Base-by-base conservation (phyloP, 2,329 filamentous ascomycete species). In the Colletotrichum phormii region DNA sequence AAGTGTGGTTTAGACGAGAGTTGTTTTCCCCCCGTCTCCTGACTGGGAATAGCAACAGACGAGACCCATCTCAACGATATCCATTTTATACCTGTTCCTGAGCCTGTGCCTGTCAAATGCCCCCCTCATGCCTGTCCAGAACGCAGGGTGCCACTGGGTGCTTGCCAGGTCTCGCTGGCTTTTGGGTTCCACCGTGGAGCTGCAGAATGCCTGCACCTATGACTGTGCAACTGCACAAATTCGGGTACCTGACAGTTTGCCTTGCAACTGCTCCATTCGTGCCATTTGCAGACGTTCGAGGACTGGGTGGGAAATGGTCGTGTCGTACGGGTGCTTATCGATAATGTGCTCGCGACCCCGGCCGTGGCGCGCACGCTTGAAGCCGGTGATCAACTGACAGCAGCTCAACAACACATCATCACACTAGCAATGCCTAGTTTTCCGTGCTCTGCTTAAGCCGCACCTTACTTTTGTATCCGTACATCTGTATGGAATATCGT, bases 181-280 rank as follows among this genome's bases (percentile, higher is more conserved):
- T 24, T 15, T 29, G 64, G 69, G 69, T 60, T 49, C 69, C 69
- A 72, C 69, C 60, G 66, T 65, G 60, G 66, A 61, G 49, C 54
- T 63, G 49, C 33, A 13, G 29, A 53, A 57, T 26, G 64, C 49
- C 31, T 60, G 33, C 46, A 33, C n/a, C 42, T 63, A 13, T 49
- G 53, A 49, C 63, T 64, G 53, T 58, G 54, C 35, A 63, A 62
- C 64, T 70, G 46, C 54, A 61, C 66, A 65, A 61, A 24, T 49
- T 31, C 71, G 60, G 66, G 71, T 72, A 72, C 71, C 71, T 72
- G 64, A 59, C 70, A 72, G 64, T 53, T 53, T 22, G 42, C 42
- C 46, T 42, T 54, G 51, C 22, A 37, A 8, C 18, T 49, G 37
- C 11, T n/a, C 35, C 37, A 37, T 22, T 15, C 33, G 37, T 31